Percentiles rank a stretch among this genome's conserved stretches.
Conservation (phyloP, 352 stramenopile genomes). For the Thalassiosira exigua region DNA sequence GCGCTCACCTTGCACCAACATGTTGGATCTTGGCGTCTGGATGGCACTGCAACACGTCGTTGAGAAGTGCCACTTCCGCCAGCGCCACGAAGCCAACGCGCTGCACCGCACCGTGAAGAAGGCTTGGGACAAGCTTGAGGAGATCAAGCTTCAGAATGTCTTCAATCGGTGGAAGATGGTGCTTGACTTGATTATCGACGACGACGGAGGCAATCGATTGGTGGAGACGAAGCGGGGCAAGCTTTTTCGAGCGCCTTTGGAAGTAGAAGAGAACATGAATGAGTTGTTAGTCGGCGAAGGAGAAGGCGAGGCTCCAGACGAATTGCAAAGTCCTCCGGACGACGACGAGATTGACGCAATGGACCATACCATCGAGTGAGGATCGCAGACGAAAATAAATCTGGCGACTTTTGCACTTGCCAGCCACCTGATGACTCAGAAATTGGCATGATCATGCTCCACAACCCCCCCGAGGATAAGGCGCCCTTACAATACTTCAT, state of each 20-base stretch:
- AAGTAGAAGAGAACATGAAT: not conserved
- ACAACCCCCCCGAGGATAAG: too few species aligned
- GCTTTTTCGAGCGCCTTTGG: not conserved
- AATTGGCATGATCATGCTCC: too few species aligned
- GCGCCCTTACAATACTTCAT: too few species aligned
- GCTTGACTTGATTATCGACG: conserved; percentile 33
- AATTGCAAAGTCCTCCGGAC: too few species aligned
- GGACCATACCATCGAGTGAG: conserved; percentile 3
- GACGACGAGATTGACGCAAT: not conserved
- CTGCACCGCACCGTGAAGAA: conserved; percentile 3
- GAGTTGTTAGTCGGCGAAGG: not conserved
- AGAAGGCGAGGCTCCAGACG: not conserved
- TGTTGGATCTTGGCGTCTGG: conserved; percentile 52
- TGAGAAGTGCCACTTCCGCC: not conserved
- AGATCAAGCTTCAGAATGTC: conserved; percentile 14
- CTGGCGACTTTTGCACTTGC: too few species aligned
- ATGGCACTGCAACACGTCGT: conserved; percentile 32
- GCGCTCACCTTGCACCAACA: conserved; percentile 41
- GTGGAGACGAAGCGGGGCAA: conserved; percentile 10
- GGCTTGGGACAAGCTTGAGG: not conserved
- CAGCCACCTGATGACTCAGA: too few species aligned
- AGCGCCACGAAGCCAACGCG: not conserved
- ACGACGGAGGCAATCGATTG: conserved; percentile 3
- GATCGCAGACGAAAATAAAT: not conserved
- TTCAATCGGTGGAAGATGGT: conserved; percentile 18